Evolutionary conservation across 2,329 filamentous ascomycete species (phyloP).

Genomic region (Clonostachys chloroleuca): DNA sequence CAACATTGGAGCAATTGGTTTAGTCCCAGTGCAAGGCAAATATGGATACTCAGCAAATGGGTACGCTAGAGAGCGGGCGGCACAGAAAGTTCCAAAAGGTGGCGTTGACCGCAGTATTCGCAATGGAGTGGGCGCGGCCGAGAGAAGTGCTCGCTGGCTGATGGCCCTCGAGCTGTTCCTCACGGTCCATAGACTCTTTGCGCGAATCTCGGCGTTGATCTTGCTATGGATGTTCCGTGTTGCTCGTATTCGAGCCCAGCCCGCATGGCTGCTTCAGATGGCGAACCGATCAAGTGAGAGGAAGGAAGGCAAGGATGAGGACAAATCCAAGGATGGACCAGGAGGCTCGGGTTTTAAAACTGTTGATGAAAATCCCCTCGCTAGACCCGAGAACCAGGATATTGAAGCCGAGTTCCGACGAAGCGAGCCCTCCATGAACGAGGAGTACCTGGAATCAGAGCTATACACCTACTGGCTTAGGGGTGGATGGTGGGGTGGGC

Average conservation of each 20-base stretch:
- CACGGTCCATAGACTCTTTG: constrained; percentile 54
- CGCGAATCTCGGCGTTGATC: constrained; percentile 21
- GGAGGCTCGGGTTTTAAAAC: neutral
- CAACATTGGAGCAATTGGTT: constrained; percentile 46
- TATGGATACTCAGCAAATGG: constrained; percentile 43
- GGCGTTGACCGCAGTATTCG: constrained; percentile 39
- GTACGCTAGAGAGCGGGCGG: constrained; percentile 67
- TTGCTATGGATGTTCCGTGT: constrained; percentile 52
- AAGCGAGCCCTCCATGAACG: constrained; percentile 39
- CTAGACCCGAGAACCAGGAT: constrained; percentile 64
- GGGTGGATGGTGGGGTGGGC: constrained; percentile 80
- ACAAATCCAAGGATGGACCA: constrained; percentile 1
- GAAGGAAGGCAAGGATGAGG: constrained; percentile 6
- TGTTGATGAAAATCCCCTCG: constrained; percentile 23
- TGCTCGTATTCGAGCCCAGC: constrained; percentile 29
- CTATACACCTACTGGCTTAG: constrained; percentile 82
- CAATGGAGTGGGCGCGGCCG: constrained; percentile 73
- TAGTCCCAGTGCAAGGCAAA: constrained; percentile 44
- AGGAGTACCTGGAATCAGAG: constrained; percentile 65
- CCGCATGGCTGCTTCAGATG: constrained; percentile 52
- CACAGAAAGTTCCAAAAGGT: constrained; percentile 49
- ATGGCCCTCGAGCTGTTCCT: constrained; percentile 72
- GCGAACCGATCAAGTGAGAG: constrained; percentile 31
- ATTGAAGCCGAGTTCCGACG: constrained; percentile 76
- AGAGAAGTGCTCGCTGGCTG: constrained; percentile 74